Evolutionary conservation across 805 yeast genomes (phyloP).

Genomic region (Nematodospora valgi): DNA sequence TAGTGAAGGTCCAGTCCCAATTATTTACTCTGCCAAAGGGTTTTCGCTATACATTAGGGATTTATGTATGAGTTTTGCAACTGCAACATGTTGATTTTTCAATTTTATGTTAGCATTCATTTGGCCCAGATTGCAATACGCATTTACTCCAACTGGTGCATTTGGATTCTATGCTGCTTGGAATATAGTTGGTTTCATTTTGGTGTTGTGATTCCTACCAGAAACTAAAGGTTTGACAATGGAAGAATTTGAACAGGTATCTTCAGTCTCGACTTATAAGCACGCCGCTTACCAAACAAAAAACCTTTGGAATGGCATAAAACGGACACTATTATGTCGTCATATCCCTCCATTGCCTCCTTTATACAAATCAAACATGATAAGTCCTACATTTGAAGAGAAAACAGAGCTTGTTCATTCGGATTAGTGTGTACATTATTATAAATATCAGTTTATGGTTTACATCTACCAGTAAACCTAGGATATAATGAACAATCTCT

Average conservation of each 20-base stretch:
- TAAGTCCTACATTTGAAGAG: conserved; percentile 55
- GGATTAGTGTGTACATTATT: too few species aligned
- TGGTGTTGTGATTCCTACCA: conserved; percentile 68
- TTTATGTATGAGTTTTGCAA: conserved; percentile 75
- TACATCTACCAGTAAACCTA: conserved; percentile 96
- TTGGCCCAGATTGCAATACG: conserved; percentile 68
- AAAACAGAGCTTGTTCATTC: conserved; percentile 50
- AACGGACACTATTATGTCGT: conserved; percentile 42
- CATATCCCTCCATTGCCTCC: conserved; percentile 50
- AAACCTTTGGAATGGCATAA: conserved; percentile 38
- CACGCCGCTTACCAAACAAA: conserved; percentile 47
- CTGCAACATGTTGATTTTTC: conserved; percentile 74
- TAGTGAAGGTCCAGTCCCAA: conserved; percentile 89
- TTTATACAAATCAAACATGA: conserved; percentile 51
- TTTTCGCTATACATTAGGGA: conserved; percentile 76
- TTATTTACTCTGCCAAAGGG: conserved; percentile 82
- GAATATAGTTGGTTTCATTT: conserved; percentile 67
- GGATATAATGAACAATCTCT: conserved; percentile 98
- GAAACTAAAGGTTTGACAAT: conserved; percentile 66
- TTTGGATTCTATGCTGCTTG: conserved; percentile 87
- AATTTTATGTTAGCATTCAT: conserved; percentile 68
- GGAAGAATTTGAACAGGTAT: conserved; percentile 75
- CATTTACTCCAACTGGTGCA: conserved; percentile 78
- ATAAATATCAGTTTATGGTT: too few species aligned
- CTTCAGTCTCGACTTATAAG: conserved; percentile 53